Base-by-base conservation (phyloP, 345 rosid species). In the Dimocarpus longan region DNA sequence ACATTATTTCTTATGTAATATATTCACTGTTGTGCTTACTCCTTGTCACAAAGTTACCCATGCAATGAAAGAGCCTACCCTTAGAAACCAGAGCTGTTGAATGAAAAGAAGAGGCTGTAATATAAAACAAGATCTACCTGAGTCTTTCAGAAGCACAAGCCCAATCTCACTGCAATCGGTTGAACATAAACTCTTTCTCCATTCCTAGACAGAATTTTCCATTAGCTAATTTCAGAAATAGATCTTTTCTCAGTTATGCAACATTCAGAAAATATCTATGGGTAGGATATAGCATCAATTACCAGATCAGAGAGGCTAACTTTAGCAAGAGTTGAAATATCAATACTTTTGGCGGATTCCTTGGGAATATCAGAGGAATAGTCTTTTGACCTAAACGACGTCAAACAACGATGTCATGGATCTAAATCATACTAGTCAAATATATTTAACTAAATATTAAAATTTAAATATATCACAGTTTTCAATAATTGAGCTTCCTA, bases 121-220 rank as follows among this genome's bases (percentile, higher is more conserved):
- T 8, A 73, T 16, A 46, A 18, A 73, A 54, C 15, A 54, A 78
- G 67, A 86, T 87, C 70, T 69, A 92, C 95, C 97, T 80, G 94
- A 81, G 75, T 84, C 93, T 83, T 81, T 89, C 74, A 91, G 73
- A 78, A 77, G 82, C 40, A 95, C 97, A 66, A 93, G 90, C 80
- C 98, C 93, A 80, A 91, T 88, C 87, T 95, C 97, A 80, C 97
- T 83, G 88, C 92, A 95, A 85, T 93, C 99, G 5, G 97, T 90
- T 65, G 93, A 85, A 88, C 91, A 89, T 78, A 92, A 87, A 79
- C 90, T 84, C 72, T 82, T 88, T 81, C 83, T 87, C 99, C 99
- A 93, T 85, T 90, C 99, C 97, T 93, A 66, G 18, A 77, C 42
- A 76, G 66, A 81, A 79, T 28, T 74, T 48, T 71, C 11, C 57